Percentiles rank a stretch among this genome's conserved stretches.
Conservation (phyloP, 2,329 filamentous ascomycete genomes). For the Calycina marina region DNA sequence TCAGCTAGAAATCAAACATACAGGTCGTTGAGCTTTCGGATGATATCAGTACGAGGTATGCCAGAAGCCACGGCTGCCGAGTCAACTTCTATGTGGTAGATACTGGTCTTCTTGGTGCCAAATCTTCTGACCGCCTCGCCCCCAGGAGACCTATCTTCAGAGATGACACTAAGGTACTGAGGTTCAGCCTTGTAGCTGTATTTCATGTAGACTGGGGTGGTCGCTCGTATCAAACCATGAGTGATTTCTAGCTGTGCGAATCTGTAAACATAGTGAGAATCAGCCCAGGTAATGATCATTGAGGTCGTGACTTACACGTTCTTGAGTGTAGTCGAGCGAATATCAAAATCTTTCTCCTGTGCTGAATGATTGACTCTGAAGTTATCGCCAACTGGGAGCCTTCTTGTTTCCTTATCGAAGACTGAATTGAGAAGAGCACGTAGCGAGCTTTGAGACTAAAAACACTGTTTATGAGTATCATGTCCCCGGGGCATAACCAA, state of each 20-base stretch:
- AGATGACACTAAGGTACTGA: constrained; percentile 21
- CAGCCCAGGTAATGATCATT: too few relatives aligned
- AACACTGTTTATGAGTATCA: too few relatives aligned
- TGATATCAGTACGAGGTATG: constrained; percentile 30
- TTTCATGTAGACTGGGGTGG: constrained; percentile 39
- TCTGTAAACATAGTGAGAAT: too few relatives aligned
- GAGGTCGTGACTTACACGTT: too few relatives aligned
- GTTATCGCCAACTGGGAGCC: constrained; percentile 25
- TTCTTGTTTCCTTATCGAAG: constrained; percentile 26
- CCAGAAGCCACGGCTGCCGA: constrained; percentile 19
- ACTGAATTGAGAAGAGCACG: constrained; percentile 34
- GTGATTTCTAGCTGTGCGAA: constrained; percentile 44
- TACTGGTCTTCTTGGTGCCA: too few relatives aligned
- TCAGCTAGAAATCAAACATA: too few relatives aligned
- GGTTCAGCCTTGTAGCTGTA: constrained; percentile 33
- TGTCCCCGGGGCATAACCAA: too few relatives aligned
- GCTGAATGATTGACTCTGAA: constrained; percentile 32
- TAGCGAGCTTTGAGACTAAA: constrained; percentile 38
- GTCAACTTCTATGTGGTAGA: too few relatives aligned
- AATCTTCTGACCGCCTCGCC: constrained; percentile 29
- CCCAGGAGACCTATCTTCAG: constrained; percentile 26
- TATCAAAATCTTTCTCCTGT: constrained; percentile 36
- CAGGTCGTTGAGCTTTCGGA: constrained; percentile 39
- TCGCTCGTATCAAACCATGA: constrained; percentile 39
- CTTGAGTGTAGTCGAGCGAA: constrained; percentile 32